These are phyloP conservation scores for Cutaneotrichosporon sp. DNA, from an alignment of 1,284 basidiomycete genomes.

Conservation along the genomic window DNA sequence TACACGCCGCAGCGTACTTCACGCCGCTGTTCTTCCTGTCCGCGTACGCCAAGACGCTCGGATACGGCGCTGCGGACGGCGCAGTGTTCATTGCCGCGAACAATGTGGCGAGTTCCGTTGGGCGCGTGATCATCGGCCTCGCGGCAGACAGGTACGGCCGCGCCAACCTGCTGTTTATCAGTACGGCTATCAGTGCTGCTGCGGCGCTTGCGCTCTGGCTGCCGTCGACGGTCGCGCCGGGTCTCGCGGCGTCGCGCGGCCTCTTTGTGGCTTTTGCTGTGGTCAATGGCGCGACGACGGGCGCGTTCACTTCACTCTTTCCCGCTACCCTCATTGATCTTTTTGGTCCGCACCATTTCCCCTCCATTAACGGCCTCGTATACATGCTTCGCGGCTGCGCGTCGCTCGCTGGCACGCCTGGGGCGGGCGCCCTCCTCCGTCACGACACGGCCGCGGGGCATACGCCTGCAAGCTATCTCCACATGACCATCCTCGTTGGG, in stretches of 20 bases:
- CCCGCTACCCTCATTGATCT: slow-evolving; percentile 28
- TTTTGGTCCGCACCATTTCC: slow-evolving; percentile 28
- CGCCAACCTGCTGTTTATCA: slow-evolving; percentile 37
- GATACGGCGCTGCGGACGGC: slow-evolving; percentile 16
- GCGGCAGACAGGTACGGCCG: slow-evolving; percentile 37
- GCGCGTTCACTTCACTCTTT: slow-evolving; percentile 30
- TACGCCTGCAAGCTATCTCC: background rate
- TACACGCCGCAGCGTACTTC: slow-evolving; percentile 28
- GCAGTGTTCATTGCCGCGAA: slow-evolving; percentile 27
- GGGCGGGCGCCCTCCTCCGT: slow-evolving; percentile 17
- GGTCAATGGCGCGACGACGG: slow-evolving; percentile 21
- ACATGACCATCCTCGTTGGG: slow-evolving; percentile 10
- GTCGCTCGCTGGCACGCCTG: slow-evolving; percentile 27
- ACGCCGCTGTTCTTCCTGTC: slow-evolving; percentile 32
- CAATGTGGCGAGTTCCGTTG: slow-evolving; percentile 30
- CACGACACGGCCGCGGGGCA: background rate
- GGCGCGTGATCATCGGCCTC: slow-evolving; percentile 37
- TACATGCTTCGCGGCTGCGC: slow-evolving; percentile 28
- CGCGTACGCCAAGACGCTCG: slow-evolving; percentile 25
- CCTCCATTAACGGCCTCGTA: slow-evolving; percentile 27
- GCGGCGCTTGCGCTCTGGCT: slow-evolving; percentile 30
- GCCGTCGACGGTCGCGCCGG: slow-evolving; percentile 14
- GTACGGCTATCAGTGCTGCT: slow-evolving; percentile 26
- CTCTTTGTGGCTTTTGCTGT: slow-evolving; percentile 28
- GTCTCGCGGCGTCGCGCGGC: slow-evolving; percentile 8